Evolutionary conservation across 2,329 filamentous ascomycete species (phyloP), one percentile per base, ranked within the genome.

Genomic region (Trichoderma citrinoviride): DNA sequence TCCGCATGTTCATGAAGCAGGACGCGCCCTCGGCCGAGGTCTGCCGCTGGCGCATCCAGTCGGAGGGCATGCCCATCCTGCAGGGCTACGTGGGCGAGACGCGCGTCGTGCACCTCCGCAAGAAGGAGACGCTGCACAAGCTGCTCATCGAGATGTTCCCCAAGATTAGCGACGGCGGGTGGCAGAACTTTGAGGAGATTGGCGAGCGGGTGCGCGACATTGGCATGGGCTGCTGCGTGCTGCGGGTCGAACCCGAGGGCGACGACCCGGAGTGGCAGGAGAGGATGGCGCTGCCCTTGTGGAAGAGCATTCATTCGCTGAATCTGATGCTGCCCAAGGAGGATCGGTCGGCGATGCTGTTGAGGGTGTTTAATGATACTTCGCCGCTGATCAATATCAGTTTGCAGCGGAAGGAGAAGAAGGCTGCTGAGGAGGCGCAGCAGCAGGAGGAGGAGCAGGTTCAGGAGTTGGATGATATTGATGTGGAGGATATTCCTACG

Each of bases 1-100:
- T 99, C 40, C 96, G 96, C 80, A 98, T 98, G 92, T 99, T 96
- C 76, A 95, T 98, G 82, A 97, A 96, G 81, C 94, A 98, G 77
- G 93, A 97, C 73, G 90, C 92, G 0, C 93, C 96, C 66, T 90
- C 89, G 5, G 88, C 90, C 41, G 90, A 93, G 62, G 90, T 95
- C 40, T 97, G 93, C 80, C 86, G 90, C 65, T 99, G 95, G 95
- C 88, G 95, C 53, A 95, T 99, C 71, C 95, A 99, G 81, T 91
- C 90, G 14, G 95, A 99, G 77, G 95, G 95, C 25, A 87, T 99
- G 80, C 88, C 90, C 10, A 93, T 99, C 69, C 83, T 97, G 41
- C 91, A 97, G 74, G 91, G 92, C 27, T 98, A 96, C 84, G 89
- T 98, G 1, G 92, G 92, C 21, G 85, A 90, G 70, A 82, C 87